A percentile compares a stretch with the other conserved stretches of the same genome.
Conservation (phyloP, 352 stramenopile species). For the Globisporangium uncinulatum region DNA sequence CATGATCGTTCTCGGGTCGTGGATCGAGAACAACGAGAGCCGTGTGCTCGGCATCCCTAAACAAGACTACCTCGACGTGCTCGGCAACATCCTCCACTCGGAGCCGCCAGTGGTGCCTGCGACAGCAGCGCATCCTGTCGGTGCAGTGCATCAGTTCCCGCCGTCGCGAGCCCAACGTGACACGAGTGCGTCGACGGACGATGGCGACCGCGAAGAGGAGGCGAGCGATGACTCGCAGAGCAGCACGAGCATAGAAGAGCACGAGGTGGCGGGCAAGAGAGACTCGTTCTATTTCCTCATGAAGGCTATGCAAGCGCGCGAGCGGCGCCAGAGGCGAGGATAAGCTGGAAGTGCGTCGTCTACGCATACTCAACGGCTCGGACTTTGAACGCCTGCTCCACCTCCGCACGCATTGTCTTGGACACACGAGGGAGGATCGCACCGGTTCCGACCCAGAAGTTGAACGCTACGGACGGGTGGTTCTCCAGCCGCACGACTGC, state of each 20-base stretch:
- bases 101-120: conserved; percentile 11
- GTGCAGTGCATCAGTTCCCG: conserved; percentile 9
- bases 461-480: conserved; percentile 48
- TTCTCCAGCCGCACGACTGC: conserved; percentile 42
- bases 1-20: conserved; percentile 49
- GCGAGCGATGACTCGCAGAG: not conserved
- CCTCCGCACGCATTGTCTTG: conserved; percentile 50
- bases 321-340: conserved; percentile 4
- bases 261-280: conserved; percentile 37
- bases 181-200: not conserved
- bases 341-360: conserved; percentile 3
- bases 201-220: not conserved
- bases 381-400: conserved; percentile 34
- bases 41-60: conserved; percentile 52
- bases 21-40: conserved; percentile 79
- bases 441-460: conserved; percentile 72
- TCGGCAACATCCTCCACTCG: conserved; percentile 56
- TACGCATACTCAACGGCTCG: conserved; percentile 7
- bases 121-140: not conserved
- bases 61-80: conserved; percentile 54
- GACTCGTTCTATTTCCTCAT: conserved; percentile 84
- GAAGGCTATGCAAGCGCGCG: conserved; percentile 35
- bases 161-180: not conserved
- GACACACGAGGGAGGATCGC: conserved; percentile 74
- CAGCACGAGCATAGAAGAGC: conserved; percentile 10